Conservation (phyloP, 1,284 basidiomycete genomes). For the Ustilago lituana region DNA sequence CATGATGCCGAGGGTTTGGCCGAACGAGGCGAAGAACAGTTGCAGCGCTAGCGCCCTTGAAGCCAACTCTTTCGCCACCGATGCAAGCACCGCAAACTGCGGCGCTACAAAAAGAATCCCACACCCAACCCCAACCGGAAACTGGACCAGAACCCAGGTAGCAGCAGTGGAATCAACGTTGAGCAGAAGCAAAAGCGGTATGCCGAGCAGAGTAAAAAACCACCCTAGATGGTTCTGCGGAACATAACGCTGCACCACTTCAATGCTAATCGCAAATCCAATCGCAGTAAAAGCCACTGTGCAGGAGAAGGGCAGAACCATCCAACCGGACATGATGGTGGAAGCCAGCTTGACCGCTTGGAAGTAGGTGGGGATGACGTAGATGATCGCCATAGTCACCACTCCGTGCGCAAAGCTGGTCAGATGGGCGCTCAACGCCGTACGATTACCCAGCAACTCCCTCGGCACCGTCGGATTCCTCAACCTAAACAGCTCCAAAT, state of each 20-base stretch:
- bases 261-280: constrained; percentile 32
- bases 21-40: constrained; percentile 37
- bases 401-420: constrained; percentile 34
- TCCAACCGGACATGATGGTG: constrained; percentile 40
- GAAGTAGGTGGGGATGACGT: constrained; percentile 43
- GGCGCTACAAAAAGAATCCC: constrained; percentile 43
- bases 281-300: constrained; percentile 39
- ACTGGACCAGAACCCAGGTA: constrained; percentile 31
- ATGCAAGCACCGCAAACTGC: constrained; percentile 41
- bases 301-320: constrained; percentile 38
- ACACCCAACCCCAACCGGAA: constrained; percentile 36
- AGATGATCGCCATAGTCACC: constrained; percentile 47
- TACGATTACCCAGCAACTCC: constrained; percentile 24
- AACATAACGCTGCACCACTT: constrained; percentile 25
- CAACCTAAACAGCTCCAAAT: constrained; percentile 27
- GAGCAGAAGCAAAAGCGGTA: constrained; percentile 29
- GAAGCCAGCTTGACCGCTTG: constrained; percentile 27
- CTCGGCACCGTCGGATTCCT: constrained; percentile 30
- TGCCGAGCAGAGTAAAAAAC: constrained; percentile 37
- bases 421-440: constrained; percentile 21
- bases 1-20: constrained; percentile 48
- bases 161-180: constrained; percentile 9
- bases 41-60: constrained; percentile 26
- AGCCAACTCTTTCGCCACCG: constrained; percentile 22
- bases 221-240: constrained; percentile 45